phyloP scores from a whole-genome alignment of 352 stramenopile genomes.

The Globisporangium solare region DNA sequence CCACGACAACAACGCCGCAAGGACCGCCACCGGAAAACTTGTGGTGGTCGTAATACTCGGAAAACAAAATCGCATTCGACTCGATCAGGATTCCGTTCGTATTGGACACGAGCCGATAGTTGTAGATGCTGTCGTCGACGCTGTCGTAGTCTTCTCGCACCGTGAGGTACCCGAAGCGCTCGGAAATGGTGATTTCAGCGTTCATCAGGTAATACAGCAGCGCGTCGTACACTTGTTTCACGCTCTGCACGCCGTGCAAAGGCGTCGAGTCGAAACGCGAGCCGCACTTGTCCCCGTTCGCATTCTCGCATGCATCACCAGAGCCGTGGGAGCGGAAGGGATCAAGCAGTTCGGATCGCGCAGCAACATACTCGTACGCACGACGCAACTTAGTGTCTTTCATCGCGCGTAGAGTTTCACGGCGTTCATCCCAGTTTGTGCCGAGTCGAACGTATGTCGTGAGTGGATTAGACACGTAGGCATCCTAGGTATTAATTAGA shows the following conservation, averaged over 20 bases:
- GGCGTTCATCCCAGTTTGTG: slow-evolving; percentile 20
- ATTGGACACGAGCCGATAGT: too few species aligned
- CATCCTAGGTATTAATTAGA: background rate
- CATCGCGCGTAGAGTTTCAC: slow-evolving; percentile 23
- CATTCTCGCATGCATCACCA: slow-evolving; percentile 40
- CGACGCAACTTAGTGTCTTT: slow-evolving; percentile 35
- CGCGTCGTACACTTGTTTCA: slow-evolving; percentile 30
- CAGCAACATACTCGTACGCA: slow-evolving; percentile 34
- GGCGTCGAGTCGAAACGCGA: slow-evolving; percentile 37
- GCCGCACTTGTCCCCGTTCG: slow-evolving; percentile 33
- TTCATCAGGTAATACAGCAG: slow-evolving; percentile 42
- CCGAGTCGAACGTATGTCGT: slow-evolving; percentile 42
- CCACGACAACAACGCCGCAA: too few species aligned
- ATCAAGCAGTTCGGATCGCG: slow-evolving; percentile 38
- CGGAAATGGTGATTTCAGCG: slow-evolving; percentile 21
- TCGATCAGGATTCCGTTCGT: too few species aligned
- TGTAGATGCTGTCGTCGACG: too few species aligned
- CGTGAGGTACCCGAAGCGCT: slow-evolving; percentile 9
- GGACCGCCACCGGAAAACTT: too few species aligned
- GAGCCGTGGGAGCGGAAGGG: slow-evolving; percentile 25
- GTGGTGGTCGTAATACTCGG: too few species aligned
- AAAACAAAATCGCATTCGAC: too few species aligned
- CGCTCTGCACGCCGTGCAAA: slow-evolving; percentile 22
- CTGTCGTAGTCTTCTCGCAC: slow-evolving; percentile 11
- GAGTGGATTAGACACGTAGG: slow-evolving; percentile 18